Conservation (phyloP, 2,329 filamentous ascomycete species). For the Chaetomiaceae sp. region DNA sequence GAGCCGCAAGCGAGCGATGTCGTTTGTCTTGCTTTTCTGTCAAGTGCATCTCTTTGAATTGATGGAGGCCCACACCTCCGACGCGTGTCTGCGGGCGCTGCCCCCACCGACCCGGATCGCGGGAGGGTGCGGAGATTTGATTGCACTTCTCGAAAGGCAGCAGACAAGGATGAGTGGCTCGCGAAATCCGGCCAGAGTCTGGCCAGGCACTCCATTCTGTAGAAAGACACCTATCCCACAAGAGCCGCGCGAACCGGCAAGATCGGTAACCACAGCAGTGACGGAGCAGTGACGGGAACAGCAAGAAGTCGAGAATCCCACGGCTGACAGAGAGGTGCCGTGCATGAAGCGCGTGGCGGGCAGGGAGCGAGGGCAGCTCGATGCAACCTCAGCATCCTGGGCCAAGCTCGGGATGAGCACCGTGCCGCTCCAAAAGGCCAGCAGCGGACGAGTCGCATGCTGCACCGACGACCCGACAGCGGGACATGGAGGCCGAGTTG, state of each 20-base stretch:
- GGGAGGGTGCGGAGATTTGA: conserved; percentile 10
- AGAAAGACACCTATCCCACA: no score
- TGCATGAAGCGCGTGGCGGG: conserved; percentile 17
- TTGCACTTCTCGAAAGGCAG: conserved; percentile 8
- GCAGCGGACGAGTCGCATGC: conserved; percentile 8
- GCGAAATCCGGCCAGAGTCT: not conserved
- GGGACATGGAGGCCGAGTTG: conserved; percentile 3
- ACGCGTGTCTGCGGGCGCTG: not conserved
- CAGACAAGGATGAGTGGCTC: not conserved
- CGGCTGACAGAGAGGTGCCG: not conserved
- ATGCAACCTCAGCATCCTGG: conserved; percentile 1
- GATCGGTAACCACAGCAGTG: no score
- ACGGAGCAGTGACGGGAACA: no score
- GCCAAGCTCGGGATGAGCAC: conserved; percentile 6
- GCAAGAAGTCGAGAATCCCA: not conserved
- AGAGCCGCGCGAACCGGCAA: no score
- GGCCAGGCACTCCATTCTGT: no score
- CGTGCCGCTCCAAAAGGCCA: not conserved
- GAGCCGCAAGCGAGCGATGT: not conserved
- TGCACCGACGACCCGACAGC: conserved; percentile 19
- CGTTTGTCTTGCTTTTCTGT: not conserved
- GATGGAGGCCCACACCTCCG: not conserved
- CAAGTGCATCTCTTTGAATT: not conserved
- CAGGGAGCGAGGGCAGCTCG: conserved; percentile 2
- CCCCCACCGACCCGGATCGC: not conserved